Evolutionary conservation across 2,329 filamentous ascomycete species (phyloP).

Genomic region (Onygenales sp.): DNA sequence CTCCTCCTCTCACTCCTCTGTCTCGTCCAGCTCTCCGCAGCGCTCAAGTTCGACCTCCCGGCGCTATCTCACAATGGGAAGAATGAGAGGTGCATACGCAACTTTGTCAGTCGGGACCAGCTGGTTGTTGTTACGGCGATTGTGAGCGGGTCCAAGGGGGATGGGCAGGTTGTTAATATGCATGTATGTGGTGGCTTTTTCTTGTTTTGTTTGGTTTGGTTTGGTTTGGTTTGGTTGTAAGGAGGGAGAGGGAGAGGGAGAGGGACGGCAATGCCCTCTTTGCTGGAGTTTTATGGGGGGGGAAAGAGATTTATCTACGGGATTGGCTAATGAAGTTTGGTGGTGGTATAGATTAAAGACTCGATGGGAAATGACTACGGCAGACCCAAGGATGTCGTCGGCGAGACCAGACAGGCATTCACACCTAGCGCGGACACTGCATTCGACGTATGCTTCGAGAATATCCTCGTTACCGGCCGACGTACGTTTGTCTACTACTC

Average conservation of each 20-base stretch:
- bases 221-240: background rate
- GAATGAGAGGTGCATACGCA: conserved; percentile 84
- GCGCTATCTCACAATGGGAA: conserved; percentile 54
- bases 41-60: conserved; percentile 88
- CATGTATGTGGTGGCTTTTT: conserved; percentile 53
- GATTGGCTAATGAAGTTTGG: conserved; percentile 1
- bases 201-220: background rate
- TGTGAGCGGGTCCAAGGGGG: conserved; percentile 73
- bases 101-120: conserved; percentile 87
- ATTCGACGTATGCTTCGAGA: conserved; percentile 96
- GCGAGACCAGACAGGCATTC: conserved; percentile 88
- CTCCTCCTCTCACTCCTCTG: conserved; percentile 24
- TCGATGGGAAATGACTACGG: conserved; percentile 94
- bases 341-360: conserved; percentile 67
- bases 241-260: too few species aligned
- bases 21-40: conserved; percentile 36
- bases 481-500: conserved; percentile 41
- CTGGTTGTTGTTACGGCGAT: conserved; percentile 92
- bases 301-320: too few species aligned
- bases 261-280: background rate
- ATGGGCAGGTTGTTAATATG: conserved; percentile 91
- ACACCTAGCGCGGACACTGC: conserved; percentile 84
- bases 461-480: conserved; percentile 52
- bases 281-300: background rate
- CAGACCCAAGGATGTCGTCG: conserved; percentile 78